Evolutionary conservation across 192 early-diverging fungal genomes (phyloP), one percentile per base, ranked within the genome.

Genomic region (Endogone sp.): DNA sequence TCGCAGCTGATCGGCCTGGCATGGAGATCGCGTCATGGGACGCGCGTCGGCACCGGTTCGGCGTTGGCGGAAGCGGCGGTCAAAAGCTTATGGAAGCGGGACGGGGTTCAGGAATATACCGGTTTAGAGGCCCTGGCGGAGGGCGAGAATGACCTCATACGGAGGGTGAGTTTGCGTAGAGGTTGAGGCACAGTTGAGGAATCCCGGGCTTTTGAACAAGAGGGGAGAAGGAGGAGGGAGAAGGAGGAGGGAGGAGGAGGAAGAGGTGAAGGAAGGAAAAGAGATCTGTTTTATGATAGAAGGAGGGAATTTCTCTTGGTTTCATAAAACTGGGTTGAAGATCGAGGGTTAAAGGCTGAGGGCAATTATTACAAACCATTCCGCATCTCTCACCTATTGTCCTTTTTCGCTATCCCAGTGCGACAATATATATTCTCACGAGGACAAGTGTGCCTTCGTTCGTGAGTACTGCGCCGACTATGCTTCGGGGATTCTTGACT

Each of bases 391-490:
- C 16, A 49, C 16, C 37, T 16, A 49, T 11, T 49, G 37, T n/a
- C n/a, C n/a, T n/a, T n/a, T n/a, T n/a, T 16, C 37, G 37, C 6
- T 16, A 6, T 49, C 16, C 16, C 60, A 86, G 79, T 83, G 83
- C 55, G 77, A 83, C 56, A 66, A 81, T 37, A 80, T 89, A 21
- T 83, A 79, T 67, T 66, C 73, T 3, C 77, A 84, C n/a, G 65
- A 78, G 20, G 81, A 82, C 26, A 77, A 79, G 63, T 94, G 92
- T 65, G 72, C 71, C 2, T 88, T 75, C 60, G 88, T 91, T 21
- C 67, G 77, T 57, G 76, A 84, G 58, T 70, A 90, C 77, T 94
- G 92, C 69, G 69, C 69, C 21, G 85, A 84, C 29, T 84, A 84
- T 57, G 81, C 83, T 30, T 75, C 86, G 30, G 91, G 92, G 4